phyloP scores from a whole-genome alignment of 1,284 basidiomycete genomes.

The Heterobasidion annosum region DNA sequence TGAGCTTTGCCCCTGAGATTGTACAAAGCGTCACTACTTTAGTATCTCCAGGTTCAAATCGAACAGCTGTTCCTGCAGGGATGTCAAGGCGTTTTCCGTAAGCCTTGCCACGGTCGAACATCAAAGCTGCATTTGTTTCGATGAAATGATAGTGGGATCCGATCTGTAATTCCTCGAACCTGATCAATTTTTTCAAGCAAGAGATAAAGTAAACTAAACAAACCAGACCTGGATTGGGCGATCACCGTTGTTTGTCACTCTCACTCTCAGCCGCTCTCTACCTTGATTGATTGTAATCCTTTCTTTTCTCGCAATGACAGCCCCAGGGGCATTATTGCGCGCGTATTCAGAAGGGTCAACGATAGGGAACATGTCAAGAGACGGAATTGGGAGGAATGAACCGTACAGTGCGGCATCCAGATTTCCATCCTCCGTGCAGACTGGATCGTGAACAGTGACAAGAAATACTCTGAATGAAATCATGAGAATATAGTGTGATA shows the following conservation, averaged over 20 bases:
- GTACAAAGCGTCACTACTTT: conserved; percentile 81
- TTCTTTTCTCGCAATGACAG: conserved; percentile 60
- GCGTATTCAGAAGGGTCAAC: conserved; percentile 38
- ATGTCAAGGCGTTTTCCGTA: conserved; percentile 90
- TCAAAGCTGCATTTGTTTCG: conserved; percentile 79
- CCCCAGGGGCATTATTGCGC: conserved; percentile 59
- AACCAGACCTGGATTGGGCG: conserved; percentile 78
- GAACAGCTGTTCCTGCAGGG: conserved; percentile 87
- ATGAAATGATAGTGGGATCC: conserved; percentile 94
- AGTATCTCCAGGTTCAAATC: conserved; percentile 91
- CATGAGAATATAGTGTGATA: conserved; percentile 4
- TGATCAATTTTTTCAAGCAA: background rate
- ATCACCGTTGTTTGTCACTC: conserved; percentile 90
- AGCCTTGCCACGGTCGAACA: conserved; percentile 76
- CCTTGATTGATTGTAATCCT: conserved; percentile 72
- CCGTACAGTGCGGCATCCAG: conserved; percentile 82
- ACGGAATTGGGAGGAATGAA: conserved; percentile 83
- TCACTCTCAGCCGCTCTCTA: conserved; percentile 60
- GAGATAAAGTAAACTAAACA: background rate
- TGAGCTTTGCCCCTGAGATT: conserved; percentile 66
- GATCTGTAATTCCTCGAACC: conserved; percentile 35
- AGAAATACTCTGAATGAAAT: conserved; percentile 67
- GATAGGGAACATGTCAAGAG: conserved; percentile 54
- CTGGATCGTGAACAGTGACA: conserved; percentile 90
- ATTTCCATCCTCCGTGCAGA: conserved; percentile 78